These are phyloP conservation scores for Cyclotella distinguenda DNA, from an alignment of 108 stramenopile genomes.

Conservation along the genomic window DNA sequence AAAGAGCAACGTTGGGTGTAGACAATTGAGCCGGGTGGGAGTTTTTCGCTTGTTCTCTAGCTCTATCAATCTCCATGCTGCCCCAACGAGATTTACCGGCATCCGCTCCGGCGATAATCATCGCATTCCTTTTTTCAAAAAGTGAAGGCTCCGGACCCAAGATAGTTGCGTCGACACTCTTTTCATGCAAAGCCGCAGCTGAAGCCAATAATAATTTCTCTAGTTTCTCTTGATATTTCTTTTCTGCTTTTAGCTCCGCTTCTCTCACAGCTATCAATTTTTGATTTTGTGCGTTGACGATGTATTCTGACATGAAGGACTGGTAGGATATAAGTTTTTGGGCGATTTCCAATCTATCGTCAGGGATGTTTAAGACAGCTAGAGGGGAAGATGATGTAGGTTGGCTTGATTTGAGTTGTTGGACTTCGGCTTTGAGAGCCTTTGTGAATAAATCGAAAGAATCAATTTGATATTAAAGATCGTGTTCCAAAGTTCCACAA, in stretches of 20 bases:
- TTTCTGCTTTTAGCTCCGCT: constrained; percentile 55
- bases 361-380: constrained; percentile 11
- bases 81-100: constrained; percentile 85
- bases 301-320: constrained; percentile 76
- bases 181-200: not conserved
- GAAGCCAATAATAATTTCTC: constrained; percentile 24
- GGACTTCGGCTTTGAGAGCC: constrained; percentile 59
- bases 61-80: constrained; percentile 49
- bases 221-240: constrained; percentile 43
- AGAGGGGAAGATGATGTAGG: constrained; percentile 25
- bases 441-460: constrained; percentile 4
- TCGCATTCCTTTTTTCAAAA: constrained; percentile 58
- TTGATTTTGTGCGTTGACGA: constrained; percentile 68
- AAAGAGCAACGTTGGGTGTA: not conserved
- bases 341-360: constrained; percentile 35
- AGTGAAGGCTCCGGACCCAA: constrained; percentile 12
- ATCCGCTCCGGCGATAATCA: constrained; percentile 55
- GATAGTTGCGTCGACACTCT: constrained; percentile 4
- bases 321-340: constrained; percentile 64
- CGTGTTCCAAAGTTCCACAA: not conserved
- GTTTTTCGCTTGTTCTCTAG: not conserved
- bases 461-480: not conserved
- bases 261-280: constrained; percentile 41
- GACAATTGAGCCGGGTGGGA: not conserved
- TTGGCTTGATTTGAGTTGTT: constrained; percentile 36